These are phyloP conservation scores for Starmera dryadoides DNA, from an alignment of 805 yeast species.

Conservation along the genomic window DNA sequence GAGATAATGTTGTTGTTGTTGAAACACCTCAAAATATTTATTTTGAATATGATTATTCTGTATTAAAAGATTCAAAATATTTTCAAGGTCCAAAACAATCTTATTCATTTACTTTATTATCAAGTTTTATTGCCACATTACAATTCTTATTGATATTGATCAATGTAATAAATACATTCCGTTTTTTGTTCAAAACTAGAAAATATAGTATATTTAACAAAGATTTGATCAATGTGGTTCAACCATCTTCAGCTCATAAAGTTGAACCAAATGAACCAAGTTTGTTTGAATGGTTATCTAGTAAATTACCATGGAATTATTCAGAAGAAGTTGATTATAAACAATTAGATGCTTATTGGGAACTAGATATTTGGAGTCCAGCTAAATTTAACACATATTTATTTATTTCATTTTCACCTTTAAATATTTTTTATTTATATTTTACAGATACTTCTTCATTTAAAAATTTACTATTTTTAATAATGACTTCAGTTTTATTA, in stretches of 20 bases:
- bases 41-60: slow-evolving; percentile 7
- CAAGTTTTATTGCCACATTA: background rate
- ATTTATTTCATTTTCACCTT: slow-evolving; percentile 52
- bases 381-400: slow-evolving; percentile 46
- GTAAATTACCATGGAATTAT: slow-evolving; percentile 1
- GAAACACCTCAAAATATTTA: slow-evolving; percentile 1
- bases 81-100: background rate
- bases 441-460: slow-evolving; percentile 27
- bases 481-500: slow-evolving; percentile 28
- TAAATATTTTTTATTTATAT: slow-evolving; percentile 37
- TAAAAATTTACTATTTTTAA: slow-evolving; percentile 27
- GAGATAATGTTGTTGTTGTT: slow-evolving; percentile 6
- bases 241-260: background rate
- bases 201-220: slow-evolving; percentile 19
- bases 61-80: slow-evolving; percentile 15
- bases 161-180: slow-evolving; percentile 13
- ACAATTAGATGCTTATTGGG: slow-evolving; percentile 36
- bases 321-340: slow-evolving; percentile 1
- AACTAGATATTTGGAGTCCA: slow-evolving; percentile 62
- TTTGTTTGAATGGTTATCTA: background rate
- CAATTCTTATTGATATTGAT: slow-evolving; percentile 10
- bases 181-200: slow-evolving; percentile 17
- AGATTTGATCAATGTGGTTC: slow-evolving; percentile 2
- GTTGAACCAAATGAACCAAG: background rate
- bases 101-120: background rate